Evolutionary conservation across 2,329 filamentous ascomycete species (phyloP).

Genomic region (Uncinocarpus reesii): DNA sequence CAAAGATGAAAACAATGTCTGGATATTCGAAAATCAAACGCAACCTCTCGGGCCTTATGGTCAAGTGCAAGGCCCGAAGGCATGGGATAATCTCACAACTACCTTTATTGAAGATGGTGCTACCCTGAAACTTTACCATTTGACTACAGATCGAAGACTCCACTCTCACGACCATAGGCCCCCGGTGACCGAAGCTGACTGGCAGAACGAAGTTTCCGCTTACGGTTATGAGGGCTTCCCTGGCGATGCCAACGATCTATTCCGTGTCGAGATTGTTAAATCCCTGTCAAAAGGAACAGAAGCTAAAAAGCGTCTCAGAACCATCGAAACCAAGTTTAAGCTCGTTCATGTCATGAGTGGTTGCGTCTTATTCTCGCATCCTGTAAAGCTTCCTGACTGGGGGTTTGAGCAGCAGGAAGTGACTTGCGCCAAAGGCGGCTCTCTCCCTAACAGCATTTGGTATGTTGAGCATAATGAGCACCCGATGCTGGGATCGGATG

Average conservation of each 20-base stretch:
- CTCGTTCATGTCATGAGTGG: slow-evolving; percentile 95
- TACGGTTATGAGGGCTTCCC: slow-evolving; percentile 97
- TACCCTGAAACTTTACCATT: slow-evolving; percentile 73
- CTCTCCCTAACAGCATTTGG: slow-evolving; percentile 92
- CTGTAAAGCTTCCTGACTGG: slow-evolving; percentile 97
- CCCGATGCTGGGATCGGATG: slow-evolving; percentile 58
- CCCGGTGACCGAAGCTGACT: slow-evolving; percentile 75
- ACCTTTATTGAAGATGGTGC: slow-evolving; percentile 68
- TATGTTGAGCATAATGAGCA: slow-evolving; percentile 89
- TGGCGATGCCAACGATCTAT: slow-evolving; percentile 91
- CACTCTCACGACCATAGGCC: slow-evolving; percentile 82
- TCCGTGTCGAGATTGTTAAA: slow-evolving; percentile 90
- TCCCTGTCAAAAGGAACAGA: slow-evolving; percentile 66
- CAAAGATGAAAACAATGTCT: slow-evolving; percentile 97
- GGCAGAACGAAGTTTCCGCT: slow-evolving; percentile 92
- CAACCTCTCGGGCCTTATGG: slow-evolving; percentile 71
- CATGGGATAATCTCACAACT: slow-evolving; percentile 67
- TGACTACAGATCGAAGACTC: slow-evolving; percentile 71
- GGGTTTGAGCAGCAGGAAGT: slow-evolving; percentile 97
- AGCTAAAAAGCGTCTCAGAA: slow-evolving; percentile 76
- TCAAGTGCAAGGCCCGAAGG: slow-evolving; percentile 66
- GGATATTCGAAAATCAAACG: slow-evolving; percentile 90
- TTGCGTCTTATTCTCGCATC: slow-evolving; percentile 93
- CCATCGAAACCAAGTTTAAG: slow-evolving; percentile 93
- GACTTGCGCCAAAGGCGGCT: slow-evolving; percentile 86